Evolutionary conservation across 352 stramenopile genomes (phyloP).

Genomic region (Pythium pyrilobum): DNA sequence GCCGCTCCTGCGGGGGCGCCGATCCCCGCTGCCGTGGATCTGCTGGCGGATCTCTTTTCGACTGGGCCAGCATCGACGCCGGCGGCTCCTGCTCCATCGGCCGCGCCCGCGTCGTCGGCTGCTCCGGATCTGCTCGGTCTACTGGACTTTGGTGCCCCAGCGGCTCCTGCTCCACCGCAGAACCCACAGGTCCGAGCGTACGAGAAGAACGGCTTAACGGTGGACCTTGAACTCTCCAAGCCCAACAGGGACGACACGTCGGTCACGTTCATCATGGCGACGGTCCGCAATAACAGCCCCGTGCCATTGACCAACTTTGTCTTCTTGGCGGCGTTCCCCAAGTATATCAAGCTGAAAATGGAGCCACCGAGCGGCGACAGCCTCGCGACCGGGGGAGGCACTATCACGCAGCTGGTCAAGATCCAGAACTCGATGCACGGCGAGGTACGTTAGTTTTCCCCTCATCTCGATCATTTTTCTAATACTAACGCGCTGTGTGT

Average conservation of each 20-base stretch:
- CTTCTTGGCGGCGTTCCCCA: constrained; percentile 95
- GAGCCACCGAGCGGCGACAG: constrained; percentile 92
- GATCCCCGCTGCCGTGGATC: constrained; percentile 59
- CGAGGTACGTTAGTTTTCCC: constrained; percentile 42
- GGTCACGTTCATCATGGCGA: constrained; percentile 90
- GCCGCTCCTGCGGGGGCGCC: constrained; percentile 17
- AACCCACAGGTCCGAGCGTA: constrained; percentile 88
- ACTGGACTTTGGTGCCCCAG: constrained; percentile 63
- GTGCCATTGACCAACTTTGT: constrained; percentile 90
- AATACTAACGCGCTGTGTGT: not conserved
- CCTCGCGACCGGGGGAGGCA: constrained; percentile 72
- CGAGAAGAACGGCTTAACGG: constrained; percentile 93
- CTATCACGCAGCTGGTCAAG: constrained; percentile 94
- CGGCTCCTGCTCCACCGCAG: constrained; percentile 19
- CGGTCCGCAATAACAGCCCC: constrained; percentile 89
- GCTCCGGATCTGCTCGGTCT: constrained; percentile 52
- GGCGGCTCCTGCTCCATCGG: constrained; percentile 10
- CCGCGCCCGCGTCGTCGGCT: not conserved
- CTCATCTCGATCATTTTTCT: not conserved
- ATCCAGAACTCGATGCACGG: constrained; percentile 95
- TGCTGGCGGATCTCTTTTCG: constrained; percentile 95
- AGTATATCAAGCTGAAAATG: constrained; percentile 98
- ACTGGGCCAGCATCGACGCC: constrained; percentile 25
- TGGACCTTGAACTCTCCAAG: constrained; percentile 92
- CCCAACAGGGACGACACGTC: constrained; percentile 90